Evolutionary conservation across 441 rosid species (phyloP).

Genomic region (Syzygium syzygioides): DNA sequence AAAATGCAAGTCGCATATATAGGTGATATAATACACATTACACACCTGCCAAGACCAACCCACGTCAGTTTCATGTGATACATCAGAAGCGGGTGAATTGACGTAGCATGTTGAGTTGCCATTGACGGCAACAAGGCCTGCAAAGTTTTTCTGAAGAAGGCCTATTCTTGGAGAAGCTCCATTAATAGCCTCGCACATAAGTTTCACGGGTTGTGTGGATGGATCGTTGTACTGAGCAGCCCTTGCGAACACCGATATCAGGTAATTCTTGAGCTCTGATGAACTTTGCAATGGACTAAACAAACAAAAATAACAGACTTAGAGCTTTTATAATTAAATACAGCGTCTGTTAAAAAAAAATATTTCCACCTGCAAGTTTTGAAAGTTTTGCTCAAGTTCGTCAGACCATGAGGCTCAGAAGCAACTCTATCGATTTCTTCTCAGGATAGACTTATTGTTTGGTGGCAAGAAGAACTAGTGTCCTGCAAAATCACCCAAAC

Average conservation of each 20-base stretch:
- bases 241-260: fast-evolving
- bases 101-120: background rate
- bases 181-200: background rate
- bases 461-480: slow-evolving; percentile 43
- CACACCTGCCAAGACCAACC: slow-evolving; percentile 28
- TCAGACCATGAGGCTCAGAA: slow-evolving; percentile 35
- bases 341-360: background rate
- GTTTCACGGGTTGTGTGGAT: background rate
- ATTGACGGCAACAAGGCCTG: background rate
- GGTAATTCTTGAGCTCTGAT: background rate
- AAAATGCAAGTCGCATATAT: background rate
- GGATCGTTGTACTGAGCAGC: background rate
- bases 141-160: background rate
- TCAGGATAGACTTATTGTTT: slow-evolving; percentile 45
- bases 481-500: slow-evolving; percentile 21
- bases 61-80: background rate
- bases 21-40: background rate
- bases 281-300: background rate
- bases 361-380: slow-evolving; percentile 42
- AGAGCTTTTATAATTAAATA: background rate
- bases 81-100: background rate
- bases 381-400: slow-evolving; percentile 38
- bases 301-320: background rate
- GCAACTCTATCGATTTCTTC: slow-evolving; percentile 41
- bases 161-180: background rate